phyloP scores from a whole-genome alignment of 192 early-diverging fungal species.

The Gamsiella multidivaricata region DNA sequence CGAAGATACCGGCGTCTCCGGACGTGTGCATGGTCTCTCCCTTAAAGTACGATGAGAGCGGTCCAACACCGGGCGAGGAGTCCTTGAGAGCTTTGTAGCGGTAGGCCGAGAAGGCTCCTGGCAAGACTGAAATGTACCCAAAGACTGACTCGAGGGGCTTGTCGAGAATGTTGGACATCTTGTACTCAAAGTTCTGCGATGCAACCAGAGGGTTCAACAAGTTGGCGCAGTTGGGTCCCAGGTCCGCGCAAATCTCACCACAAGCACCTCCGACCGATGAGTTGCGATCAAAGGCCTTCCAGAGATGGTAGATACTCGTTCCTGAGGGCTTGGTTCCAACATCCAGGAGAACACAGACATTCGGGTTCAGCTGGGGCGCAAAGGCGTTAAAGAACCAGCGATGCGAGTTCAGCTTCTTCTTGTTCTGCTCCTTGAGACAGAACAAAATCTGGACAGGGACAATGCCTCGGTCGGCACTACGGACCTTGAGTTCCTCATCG shows the following conservation, averaged over 20 bases:
- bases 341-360: constrained; percentile 90
- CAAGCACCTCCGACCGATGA: constrained; percentile 89
- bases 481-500: constrained; percentile 72
- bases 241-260: constrained; percentile 91
- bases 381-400: constrained; percentile 98
- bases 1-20: constrained; percentile 77
- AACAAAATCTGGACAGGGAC: constrained; percentile 92
- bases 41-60: constrained; percentile 89
- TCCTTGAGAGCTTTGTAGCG: constrained; percentile 86
- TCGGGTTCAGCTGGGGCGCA: constrained; percentile 81
- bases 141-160: constrained; percentile 96
- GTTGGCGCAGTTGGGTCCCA: constrained; percentile 78
- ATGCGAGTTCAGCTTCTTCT: constrained; percentile 94
- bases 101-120: constrained; percentile 95
- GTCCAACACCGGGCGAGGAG: constrained; percentile 66
- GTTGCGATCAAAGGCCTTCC: constrained; percentile 87
- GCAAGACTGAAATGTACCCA: constrained; percentile 96
- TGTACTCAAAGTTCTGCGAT: constrained; percentile 98
- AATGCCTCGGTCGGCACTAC: constrained; percentile 72
- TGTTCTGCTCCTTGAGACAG: constrained; percentile 94
- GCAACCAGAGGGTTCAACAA: constrained; percentile 90
- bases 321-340: constrained; percentile 90
- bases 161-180: constrained; percentile 96
- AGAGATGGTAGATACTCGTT: constrained; percentile 88
- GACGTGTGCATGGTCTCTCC: constrained; percentile 88